phyloP scores from a whole-genome alignment of 2,329 filamentous ascomycete genomes.

The Paecilomyces sp. region DNA sequence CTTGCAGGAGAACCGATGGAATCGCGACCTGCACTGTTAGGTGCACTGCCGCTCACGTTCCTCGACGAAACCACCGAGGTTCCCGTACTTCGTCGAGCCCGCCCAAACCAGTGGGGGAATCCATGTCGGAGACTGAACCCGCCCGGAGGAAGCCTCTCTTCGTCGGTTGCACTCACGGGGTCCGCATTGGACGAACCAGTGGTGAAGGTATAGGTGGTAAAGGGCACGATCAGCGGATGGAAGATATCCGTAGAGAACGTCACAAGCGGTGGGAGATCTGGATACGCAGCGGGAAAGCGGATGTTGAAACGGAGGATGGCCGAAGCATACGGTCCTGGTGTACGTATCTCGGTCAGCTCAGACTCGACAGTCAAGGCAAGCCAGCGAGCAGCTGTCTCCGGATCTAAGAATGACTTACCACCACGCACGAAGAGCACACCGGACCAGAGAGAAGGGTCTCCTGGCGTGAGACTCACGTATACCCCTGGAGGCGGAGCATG shows the following conservation, averaged over 20 bases:
- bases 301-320: conserved; percentile 87
- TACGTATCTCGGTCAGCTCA: conserved; percentile 7
- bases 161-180: conserved; percentile 75
- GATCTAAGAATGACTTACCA: conserved; percentile 48
- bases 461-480: conserved; percentile 76
- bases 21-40: conserved; percentile 2
- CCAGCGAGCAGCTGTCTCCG: conserved; percentile 1
- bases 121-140: conserved; percentile 86
- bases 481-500: conserved; percentile 78
- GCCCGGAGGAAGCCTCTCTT: conserved; percentile 76
- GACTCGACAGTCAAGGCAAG: background rate
- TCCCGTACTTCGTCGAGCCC: conserved; percentile 40
- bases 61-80: conserved; percentile 30
- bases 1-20: background rate
- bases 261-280: conserved; percentile 70
- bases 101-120: conserved; percentile 84
- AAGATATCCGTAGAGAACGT: conserved; percentile 92
- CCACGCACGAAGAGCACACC: conserved; percentile 87
- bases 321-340: conserved; percentile 74
- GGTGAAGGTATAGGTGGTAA: conserved; percentile 92
- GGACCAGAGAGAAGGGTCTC: conserved; percentile 75
- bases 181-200: conserved; percentile 68
- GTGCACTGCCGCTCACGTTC: conserved; percentile 37
- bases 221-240: conserved; percentile 83
- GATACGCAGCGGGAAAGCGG: conserved; percentile 75